Evolutionary conservation across 768 basidiomycete genomes (phyloP).

Genomic region (Infundibulicybe gibba): DNA sequence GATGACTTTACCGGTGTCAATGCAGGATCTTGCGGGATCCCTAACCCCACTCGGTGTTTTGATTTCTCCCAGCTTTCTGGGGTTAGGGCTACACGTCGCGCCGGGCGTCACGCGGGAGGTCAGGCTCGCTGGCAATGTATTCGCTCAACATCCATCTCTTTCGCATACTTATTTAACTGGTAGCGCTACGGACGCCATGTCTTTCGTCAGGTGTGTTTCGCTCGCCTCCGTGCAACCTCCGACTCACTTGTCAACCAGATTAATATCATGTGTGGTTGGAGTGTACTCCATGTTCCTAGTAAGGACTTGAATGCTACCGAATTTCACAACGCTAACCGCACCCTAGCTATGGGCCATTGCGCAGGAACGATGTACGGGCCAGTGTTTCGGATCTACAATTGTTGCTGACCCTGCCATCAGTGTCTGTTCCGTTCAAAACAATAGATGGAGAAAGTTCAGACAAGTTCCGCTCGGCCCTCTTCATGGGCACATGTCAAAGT

Average conservation of each 20-base stretch:
- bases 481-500: conserved; percentile 85
- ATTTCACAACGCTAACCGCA: conserved; percentile 4
- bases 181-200: too few relatives aligned
- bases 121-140: too few relatives aligned
- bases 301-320: conserved; percentile 20
- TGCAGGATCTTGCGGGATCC: too few relatives aligned
- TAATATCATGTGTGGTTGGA: conserved; percentile 75
- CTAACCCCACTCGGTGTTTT: too few relatives aligned
- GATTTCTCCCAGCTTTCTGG: too few relatives aligned
- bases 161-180: too few relatives aligned
- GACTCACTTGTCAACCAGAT: conserved; percentile 29
- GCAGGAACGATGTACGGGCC: conserved; percentile 81
- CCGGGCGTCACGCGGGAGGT: too few relatives aligned
- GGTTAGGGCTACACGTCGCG: too few relatives aligned
- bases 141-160: too few relatives aligned
- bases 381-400: neutral
- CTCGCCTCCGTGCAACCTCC: too few relatives aligned
- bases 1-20: too few relatives aligned
- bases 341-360: conserved; percentile 84
- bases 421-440: conserved; percentile 81
- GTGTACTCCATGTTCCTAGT: conserved; percentile 95
- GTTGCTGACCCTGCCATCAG: conserved; percentile 28
- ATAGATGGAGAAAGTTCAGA: conserved; percentile 57
- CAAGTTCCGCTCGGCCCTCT: conserved; percentile 83
- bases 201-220: too few relatives aligned